Base-by-base conservation (phyloP, 108 stramenopile species). In the Skeletonema costatum region DNA sequence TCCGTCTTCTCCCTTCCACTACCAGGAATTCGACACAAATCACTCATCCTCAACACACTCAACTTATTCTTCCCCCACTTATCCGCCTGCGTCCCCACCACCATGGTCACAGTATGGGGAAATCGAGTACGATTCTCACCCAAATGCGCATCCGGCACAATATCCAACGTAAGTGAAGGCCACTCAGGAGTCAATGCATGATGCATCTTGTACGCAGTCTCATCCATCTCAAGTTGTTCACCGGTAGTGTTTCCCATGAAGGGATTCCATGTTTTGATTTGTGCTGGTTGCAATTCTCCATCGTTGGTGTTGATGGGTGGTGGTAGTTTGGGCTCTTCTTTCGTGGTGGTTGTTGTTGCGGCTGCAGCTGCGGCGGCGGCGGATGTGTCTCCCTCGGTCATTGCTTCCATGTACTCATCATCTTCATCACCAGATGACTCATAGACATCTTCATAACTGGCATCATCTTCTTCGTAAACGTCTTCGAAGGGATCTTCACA, bases 131-230 rank as follows among this genome's bases (percentile, higher is more conserved):
- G 87, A 50, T 77, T 70, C 17, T 87, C 94, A 8, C 99, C 99
- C 33, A 96, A 75, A 21, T 59, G 39, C 56, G 73, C 72, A 68
- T 99, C 99, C 19, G 85, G 86, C 17, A 99, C 17, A 70, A 99
- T 75, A 78, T 99, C 98, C 69, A 99, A 93, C 42, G 89, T 84
- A 16, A 99, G 86, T 36, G 93, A 90, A 32, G 99, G 99, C 98
- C 98, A 99, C 73, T 99, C 98, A 31, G 96, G 88, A 0, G 89
- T 83, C 33, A 99, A 70, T 19, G 93, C 87, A 66, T 99, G 99
- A 77, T 97, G 92, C 98, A 99, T 98, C 66, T 93, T 93, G 89
- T 99, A 99, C 7, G 99, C 99, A 4, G 88, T 82, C 41, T 91
- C 93, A 75, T 98, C 98, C 90, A 96, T 96, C 77, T 98, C 98